Evolutionary conservation across 257 asterid genomes (phyloP), one percentile per base, ranked within the genome.

Genomic region (Sherardia arvensis): DNA sequence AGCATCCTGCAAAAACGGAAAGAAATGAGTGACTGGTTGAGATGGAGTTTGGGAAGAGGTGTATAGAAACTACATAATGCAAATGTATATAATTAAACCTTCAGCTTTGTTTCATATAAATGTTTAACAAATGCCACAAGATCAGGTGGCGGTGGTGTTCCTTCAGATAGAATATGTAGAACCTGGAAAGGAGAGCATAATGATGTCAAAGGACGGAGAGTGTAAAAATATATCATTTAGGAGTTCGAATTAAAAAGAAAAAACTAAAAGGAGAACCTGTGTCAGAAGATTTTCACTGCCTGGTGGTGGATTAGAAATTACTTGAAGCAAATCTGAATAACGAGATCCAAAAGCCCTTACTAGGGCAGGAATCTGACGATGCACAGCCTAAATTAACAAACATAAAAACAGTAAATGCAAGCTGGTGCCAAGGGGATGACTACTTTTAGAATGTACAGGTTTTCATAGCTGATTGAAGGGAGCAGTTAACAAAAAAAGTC

Each of bases 221-320:
- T 59, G 62, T 71, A 60, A 54, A 11, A 74, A 66, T 26, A 66
- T 54, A 61, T 18, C 53, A 21, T 64, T n/a, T 14, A 25, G 53
- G 29, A 18, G 59, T 63, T 47, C 47, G 5, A 28, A 53, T 7
- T 18, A 55, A 22, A 36, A 49, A n/a, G 67, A 49, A 10, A 43
- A 25, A 49, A 64, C 4, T 8, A 18, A 34, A 64, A 57, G 22
- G 5, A 49, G 60, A 48, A 90, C 99, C 94, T 83, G 95, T 61
- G 86, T 74, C 78, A 93, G 70, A 66, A 90, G 86, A 68, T 79
- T 83, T 75, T 90, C 97, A 85, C 97, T 84, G 78, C 99, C 99
- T 40, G 69, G 76, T 22, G 99, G 95, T 73, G 97, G 99, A 75
- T 87, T 80, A 11, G 99, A 85, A 71, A 93, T 83, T 73, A 90